phyloP scores from a whole-genome alignment of 2,329 filamentous ascomycete genomes.

The Alternaria arbusti region DNA sequence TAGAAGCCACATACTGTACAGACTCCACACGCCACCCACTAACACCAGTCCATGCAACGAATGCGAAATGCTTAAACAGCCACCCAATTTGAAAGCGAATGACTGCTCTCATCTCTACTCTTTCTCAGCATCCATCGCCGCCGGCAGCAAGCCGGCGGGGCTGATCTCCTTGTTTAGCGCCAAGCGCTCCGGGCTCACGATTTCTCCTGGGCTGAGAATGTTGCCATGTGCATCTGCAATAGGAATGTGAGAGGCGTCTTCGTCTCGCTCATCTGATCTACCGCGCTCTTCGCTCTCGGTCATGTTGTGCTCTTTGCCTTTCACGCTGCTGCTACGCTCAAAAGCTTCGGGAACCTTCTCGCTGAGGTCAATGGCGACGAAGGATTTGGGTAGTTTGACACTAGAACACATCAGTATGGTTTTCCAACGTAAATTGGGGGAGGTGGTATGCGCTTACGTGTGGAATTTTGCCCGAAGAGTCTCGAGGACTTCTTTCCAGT shows the following conservation, averaged over 20 bases:
- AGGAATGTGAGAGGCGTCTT: conserved; percentile 7
- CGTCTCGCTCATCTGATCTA: conserved; percentile 24
- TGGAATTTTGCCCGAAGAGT: conserved; percentile 94
- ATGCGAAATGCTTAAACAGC: background rate
- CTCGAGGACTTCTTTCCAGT: conserved; percentile 98
- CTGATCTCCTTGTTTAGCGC: conserved; percentile 8
- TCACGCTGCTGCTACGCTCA: conserved; percentile 23
- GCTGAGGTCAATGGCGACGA: conserved; percentile 58
- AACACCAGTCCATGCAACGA: background rate
- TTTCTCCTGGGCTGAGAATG: background rate
- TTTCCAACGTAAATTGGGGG: background rate
- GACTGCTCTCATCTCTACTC: background rate
- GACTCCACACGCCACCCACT: background rate
- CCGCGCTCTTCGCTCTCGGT: conserved; percentile 23
- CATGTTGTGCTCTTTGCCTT: conserved; percentile 28
- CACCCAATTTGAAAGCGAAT: background rate
- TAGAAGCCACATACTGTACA: background rate
- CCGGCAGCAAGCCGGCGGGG: conserved; percentile 11
- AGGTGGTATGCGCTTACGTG: conserved; percentile 66
- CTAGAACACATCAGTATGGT: conserved; percentile 25
- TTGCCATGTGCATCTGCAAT: conserved; percentile 10
- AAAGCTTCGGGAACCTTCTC: conserved; percentile 58
- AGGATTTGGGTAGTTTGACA: conserved; percentile 59
- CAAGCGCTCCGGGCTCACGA: background rate
- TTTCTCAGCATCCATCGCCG: conserved; percentile 14